Conservation (phyloP, 495 filamentous ascomycete genomes). For the Penicillium ochrochloron region DNA sequence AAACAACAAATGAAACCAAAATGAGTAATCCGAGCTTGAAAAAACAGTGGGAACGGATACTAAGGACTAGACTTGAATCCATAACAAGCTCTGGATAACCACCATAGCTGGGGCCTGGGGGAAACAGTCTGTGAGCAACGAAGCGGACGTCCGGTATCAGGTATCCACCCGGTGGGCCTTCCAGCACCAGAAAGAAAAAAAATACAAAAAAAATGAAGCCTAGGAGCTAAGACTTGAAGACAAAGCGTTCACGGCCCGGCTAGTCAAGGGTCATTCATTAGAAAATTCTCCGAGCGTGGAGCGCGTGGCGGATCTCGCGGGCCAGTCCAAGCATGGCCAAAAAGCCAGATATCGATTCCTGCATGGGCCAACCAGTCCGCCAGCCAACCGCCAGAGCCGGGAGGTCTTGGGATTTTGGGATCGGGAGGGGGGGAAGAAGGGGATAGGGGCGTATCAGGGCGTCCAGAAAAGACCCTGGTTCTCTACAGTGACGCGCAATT, state of each 20-base stretch:
- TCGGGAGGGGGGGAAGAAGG: not conserved
- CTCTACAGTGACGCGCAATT: not conserved
- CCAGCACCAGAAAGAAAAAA: not conserved
- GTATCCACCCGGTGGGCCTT: constrained; percentile 6
- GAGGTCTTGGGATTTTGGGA: not conserved
- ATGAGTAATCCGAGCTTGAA: not conserved
- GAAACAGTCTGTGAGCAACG: not conserved
- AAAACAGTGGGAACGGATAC: constrained; percentile 12
- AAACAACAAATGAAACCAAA: constrained; percentile 18
- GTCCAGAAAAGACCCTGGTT: not conserved
- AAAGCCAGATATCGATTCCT: constrained; percentile 17
- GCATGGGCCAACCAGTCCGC: constrained; percentile 16
- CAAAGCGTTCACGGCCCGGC: constrained; percentile 7
- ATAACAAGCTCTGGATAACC: constrained; percentile 22
- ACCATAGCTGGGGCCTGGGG: constrained; percentile 1
- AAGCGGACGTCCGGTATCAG: constrained; percentile 7
- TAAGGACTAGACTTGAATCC: not conserved
- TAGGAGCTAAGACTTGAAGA: not conserved
- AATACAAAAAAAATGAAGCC: not conserved
- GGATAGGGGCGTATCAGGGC: not conserved
- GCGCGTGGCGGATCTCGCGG: constrained; percentile 20
- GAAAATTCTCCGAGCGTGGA: constrained; percentile 30
- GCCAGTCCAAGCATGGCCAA: constrained; percentile 2
- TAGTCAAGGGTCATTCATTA: not conserved
- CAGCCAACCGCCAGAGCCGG: constrained; percentile 15